Base-by-base conservation (phyloP, 345 rosid species). In the Gossypium herbaceum region DNA sequence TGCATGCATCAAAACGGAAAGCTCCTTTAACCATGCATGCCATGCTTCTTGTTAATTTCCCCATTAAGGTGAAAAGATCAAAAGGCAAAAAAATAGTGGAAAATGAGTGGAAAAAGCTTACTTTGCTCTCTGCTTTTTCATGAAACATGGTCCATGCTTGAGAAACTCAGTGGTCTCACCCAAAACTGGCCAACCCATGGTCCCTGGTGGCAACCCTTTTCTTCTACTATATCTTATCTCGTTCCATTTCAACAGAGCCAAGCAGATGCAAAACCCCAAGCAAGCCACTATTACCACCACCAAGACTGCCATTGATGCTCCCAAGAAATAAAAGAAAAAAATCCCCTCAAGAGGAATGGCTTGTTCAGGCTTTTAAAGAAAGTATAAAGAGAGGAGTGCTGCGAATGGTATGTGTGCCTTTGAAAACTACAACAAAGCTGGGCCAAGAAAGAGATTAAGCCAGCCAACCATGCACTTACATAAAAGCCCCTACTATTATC, bases 101-200 rank as follows among this genome's bases (percentile, higher is more conserved):
- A 34, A 34, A 34, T 11, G 50, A 51, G n/a, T 51, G 6, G 56
- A 51, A 19, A 64, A 11, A 64, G 11, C 12, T 71, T 45, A 91
- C 98, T 92, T 84, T 76, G 87, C 83, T 78, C 88, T 81, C 79
- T 88, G 92, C 71, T 81, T 85, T 81, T 84, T 88, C 88, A 93
- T 91, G 85, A 91, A 93, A 82, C 78, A 78, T 2, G 98, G 98
- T 1, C 98, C 98, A 59, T 84, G 91, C 68, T 81, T 87, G 54
- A 91, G 88, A 43, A 93, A 91, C 78, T 91, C 91, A 2, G 90
- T 84, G 17, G 97, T 93, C 84, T 93, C 91, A 3, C 97, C 98
- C 71, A 90, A 85, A 76, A 91, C 55, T 12, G 97, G 98, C 97
- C 95, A 93, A 1, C 98, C 98, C 98, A 91, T 90, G n/a, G 90